Percentiles rank a stretch among this genome's conserved stretches.
Evolutionary conservation across 2,329 filamentous ascomycete species (phyloP).

Genomic region (Verticillium alfalfae): DNA sequence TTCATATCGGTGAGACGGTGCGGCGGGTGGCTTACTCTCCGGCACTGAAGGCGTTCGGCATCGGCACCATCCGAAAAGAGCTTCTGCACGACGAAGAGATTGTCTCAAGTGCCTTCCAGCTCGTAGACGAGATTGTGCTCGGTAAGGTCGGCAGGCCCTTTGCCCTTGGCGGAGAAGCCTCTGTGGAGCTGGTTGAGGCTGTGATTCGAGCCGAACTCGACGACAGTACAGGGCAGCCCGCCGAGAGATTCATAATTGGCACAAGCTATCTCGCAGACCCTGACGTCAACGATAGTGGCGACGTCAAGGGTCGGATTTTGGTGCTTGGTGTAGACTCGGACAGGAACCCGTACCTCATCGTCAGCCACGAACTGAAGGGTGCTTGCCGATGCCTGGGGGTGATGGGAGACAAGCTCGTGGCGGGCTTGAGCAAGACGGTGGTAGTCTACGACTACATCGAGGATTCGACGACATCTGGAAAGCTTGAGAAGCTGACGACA

Average conservation of each 20-base stretch:
- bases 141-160: constrained; percentile 67
- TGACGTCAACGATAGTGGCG: constrained; percentile 32
- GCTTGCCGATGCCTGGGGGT: constrained; percentile 75
- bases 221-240: constrained; percentile 46
- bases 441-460: constrained; percentile 52
- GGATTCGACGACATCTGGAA: constrained; percentile 47
- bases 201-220: constrained; percentile 72
- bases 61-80: constrained; percentile 77
- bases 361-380: constrained; percentile 66
- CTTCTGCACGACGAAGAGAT: constrained; percentile 67
- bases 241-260: constrained; percentile 85
- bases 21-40: constrained; percentile 82
- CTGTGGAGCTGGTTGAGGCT: constrained; percentile 73
- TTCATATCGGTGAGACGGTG: constrained; percentile 76
- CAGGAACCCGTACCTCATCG: constrained; percentile 66
- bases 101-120: constrained; percentile 73
- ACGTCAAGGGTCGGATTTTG: constrained; percentile 68
- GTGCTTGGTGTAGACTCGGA: constrained; percentile 77
- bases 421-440: constrained; percentile 85
- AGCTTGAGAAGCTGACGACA: constrained; percentile 64
- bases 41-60: constrained; percentile 71
- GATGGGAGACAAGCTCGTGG: constrained; percentile 72
- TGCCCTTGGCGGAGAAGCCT: constrained; percentile 39
- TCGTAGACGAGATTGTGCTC: constrained; percentile 89
- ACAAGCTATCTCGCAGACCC: constrained; percentile 72